Evolutionary conservation across 257 asterid genomes (phyloP), one percentile per base, ranked within the genome.

Genomic region (Echium plantagineum): DNA sequence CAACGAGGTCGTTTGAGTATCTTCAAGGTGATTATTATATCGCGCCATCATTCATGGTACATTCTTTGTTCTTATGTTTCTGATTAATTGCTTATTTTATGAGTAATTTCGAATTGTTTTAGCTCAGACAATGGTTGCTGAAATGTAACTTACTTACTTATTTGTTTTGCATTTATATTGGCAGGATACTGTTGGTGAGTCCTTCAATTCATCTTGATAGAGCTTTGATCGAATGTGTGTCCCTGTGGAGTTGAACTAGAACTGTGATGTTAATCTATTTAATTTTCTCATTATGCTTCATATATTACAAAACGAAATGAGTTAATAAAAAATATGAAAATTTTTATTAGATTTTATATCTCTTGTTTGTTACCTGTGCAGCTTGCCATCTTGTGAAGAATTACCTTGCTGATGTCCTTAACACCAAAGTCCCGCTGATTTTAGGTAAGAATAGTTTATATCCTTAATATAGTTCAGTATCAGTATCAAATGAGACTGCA

Each of bases 181-280:
- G 61, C 97, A 90, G 97, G 96, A 90, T 77, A 90, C 85, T 87
- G 95, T 90, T 4, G 97, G 96, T 90, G 85, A 81, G 94, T 72
- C 59, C 68, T 35, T 66, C 71, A 65, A 59, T 71, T 69, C 20
- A 47, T 13, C 21, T 53, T 18, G 12, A 55, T 15, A 22, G 31
- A 21, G 59, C 15, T 55, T 19, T 19, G 38, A 13, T 56, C 24
- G 32, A 21, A 13, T 55, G 13, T 20, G 56, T 17, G 19, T 18
- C 15, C 21, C 2, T 3, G 32, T 28, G 32, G 32, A 24, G 26
- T 24, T 24, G 26, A 28, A 28, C 5, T 2, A 5, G 59, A 2
- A 18, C 15, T 6, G 9, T 55, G 59, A 30, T 6, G 32, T 21
- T 56, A 31, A 56, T 10, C 10, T 10, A 24, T 24, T 56, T 38